Conservation (phyloP, 768 basidiomycete genomes). For the Kondoa malvinella region DNA sequence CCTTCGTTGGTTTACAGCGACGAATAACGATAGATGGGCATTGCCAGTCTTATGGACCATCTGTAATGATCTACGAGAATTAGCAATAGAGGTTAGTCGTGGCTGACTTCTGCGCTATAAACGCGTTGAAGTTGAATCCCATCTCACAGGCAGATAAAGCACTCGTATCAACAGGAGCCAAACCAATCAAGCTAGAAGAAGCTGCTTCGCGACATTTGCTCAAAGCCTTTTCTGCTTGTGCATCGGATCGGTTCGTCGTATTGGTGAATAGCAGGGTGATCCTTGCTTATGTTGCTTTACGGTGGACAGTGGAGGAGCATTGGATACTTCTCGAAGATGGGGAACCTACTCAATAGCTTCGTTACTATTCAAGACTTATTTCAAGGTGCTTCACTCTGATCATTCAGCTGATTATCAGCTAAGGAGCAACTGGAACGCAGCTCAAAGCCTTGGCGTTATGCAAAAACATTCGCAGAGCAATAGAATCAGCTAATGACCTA, state of each 20-base stretch:
- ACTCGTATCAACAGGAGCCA: slow-evolving; percentile 9
- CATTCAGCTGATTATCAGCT: neutral
- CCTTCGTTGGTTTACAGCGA: slow-evolving; percentile 14
- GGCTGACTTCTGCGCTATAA: neutral
- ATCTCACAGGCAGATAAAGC: slow-evolving; percentile 16
- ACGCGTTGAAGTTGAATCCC: too few relatives aligned
- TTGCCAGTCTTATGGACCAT: slow-evolving; percentile 22
- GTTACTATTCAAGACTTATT: slow-evolving; percentile 81
- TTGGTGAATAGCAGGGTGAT: slow-evolving; percentile 4
- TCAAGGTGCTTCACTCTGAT: slow-evolving; percentile 46
- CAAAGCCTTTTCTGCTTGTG: slow-evolving; percentile 39
- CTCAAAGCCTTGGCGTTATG: slow-evolving; percentile 78
- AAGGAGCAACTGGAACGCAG: slow-evolving; percentile 34
- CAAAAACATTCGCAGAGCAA: slow-evolving; percentile 76
- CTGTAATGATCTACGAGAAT: slow-evolving; percentile 20
- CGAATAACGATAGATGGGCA: slow-evolving; percentile 18
- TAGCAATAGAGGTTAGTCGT: slow-evolving; percentile 19
- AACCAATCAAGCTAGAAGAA: slow-evolving; percentile 24
- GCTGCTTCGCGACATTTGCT: slow-evolving; percentile 19
- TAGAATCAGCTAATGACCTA: slow-evolving; percentile 68
- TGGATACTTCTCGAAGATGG: slow-evolving; percentile 66
- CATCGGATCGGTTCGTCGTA: slow-evolving; percentile 53
- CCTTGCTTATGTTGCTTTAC: neutral
- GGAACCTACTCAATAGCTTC: slow-evolving; percentile 83
- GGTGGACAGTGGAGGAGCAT: slow-evolving; percentile 15